These are phyloP conservation scores for Xylaria multiplex DNA, from an alignment of 2,329 filamentous ascomycete genomes.

Conservation along the genomic window DNA sequence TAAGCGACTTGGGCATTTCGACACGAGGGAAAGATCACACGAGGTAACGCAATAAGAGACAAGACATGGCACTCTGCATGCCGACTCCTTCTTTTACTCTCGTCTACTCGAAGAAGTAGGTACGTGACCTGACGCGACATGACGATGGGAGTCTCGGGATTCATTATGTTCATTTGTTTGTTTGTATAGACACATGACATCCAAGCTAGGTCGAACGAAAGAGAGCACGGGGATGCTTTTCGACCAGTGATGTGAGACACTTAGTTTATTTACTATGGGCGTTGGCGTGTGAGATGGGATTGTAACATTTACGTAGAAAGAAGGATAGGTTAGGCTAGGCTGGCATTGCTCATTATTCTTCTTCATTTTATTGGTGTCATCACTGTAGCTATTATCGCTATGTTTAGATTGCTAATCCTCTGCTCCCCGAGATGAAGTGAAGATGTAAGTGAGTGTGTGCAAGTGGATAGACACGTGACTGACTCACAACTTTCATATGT, in stretches of 20 bases:
- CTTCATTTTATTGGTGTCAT: conserved; percentile 29
- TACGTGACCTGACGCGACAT: conserved; percentile 6
- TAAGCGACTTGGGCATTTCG: conserved; percentile 58
- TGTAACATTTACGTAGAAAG: conserved; percentile 30
- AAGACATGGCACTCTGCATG: not conserved
- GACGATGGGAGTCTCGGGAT: conserved; percentile 10
- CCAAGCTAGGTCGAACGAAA: conserved; percentile 13
- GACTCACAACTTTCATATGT: too few species aligned
- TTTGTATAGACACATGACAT: conserved; percentile 41
- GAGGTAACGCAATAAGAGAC: conserved; percentile 49
- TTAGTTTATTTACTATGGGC: conserved; percentile 9
- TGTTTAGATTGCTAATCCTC: not conserved
- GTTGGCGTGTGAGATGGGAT: conserved; percentile 17
- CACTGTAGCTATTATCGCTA: conserved; percentile 10
- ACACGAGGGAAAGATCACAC: conserved; percentile 50
- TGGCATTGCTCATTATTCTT: conserved; percentile 37
- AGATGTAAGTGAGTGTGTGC: too few species aligned
- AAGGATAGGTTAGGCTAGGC: not conserved
- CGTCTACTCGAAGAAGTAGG: not conserved
- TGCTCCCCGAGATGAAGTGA: not conserved
- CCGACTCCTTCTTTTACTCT: conserved; percentile 24
- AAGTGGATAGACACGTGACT: too few species aligned
- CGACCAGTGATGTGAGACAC: not conserved
- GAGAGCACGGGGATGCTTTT: not conserved
- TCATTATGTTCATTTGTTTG: conserved; percentile 24